phyloP scores from a whole-genome alignment of 225 moss, liverwort and hornwort genomes.

The Marchantia polymorpha region DNA sequence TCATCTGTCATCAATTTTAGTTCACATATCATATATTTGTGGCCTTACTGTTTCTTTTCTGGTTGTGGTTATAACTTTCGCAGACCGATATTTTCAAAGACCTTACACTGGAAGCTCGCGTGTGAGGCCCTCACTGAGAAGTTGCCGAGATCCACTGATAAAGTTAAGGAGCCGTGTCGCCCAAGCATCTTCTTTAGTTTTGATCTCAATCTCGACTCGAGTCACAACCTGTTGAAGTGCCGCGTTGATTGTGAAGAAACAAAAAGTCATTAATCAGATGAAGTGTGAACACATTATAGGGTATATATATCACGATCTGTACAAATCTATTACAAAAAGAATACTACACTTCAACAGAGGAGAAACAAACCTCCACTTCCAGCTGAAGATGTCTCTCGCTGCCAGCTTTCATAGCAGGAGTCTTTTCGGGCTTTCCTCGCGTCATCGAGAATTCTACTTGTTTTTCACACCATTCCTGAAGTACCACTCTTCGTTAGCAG shows the following conservation, averaged over 20 bases:
- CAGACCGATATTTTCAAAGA: too few relatives aligned
- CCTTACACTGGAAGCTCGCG: conserved; percentile 95
- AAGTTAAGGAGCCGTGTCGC: conserved; percentile 82
- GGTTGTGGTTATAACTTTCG: too few relatives aligned
- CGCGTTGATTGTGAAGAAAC: neutral
- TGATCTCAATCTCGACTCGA: conserved; percentile 76
- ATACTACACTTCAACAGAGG: neutral
- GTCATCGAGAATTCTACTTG: conserved; percentile 84
- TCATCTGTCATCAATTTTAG: too few relatives aligned
- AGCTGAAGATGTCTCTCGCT: conserved; percentile 79
- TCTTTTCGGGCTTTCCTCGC: conserved; percentile 70
- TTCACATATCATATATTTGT: too few relatives aligned
- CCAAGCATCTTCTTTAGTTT: conserved; percentile 86
- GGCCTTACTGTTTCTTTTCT: too few relatives aligned
- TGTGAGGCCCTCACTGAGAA: conserved; percentile 77
- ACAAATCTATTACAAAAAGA: neutral
- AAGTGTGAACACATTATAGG: neutral
- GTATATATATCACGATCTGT: neutral
- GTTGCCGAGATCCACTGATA: conserved; percentile 80
- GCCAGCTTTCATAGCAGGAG: conserved; percentile 93
- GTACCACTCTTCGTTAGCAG: too few relatives aligned
- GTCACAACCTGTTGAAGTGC: conserved; percentile 60
- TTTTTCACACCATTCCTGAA: conserved; percentile 95
- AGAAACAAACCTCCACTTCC: conserved; percentile 66
- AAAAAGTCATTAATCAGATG: neutral